Base-by-base conservation (phyloP, 106 monocot genomes). In the Dendrobium officinale region DNA sequence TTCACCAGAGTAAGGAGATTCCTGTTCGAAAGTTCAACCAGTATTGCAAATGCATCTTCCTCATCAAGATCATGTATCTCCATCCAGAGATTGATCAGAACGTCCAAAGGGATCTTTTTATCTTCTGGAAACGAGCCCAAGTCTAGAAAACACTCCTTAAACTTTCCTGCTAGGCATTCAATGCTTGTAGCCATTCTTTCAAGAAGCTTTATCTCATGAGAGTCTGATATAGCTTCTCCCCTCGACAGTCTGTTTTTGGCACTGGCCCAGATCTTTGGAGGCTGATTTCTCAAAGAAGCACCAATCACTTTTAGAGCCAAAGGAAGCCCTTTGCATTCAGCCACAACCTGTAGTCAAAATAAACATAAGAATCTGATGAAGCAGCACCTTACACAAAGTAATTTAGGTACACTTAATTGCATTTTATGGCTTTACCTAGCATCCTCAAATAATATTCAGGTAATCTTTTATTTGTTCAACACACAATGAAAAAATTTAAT, bases 311-410 rank as follows among this genome's bases (percentile, higher is more conserved):
- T 90, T 7, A 90, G 79, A n/a, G 90, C 90, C 26, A 90, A 47
- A 80, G 90, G 90, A 81, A 88, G 90, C 59, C 90, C 90, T 81
- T 86, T 90, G 81, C 90, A 90, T 67, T 90, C 88, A 55, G 72
- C 83, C 64, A 88, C 84, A 66, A 90, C 90, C 89, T 89, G 61
- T 73, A 74, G n/a, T 66, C 29, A 4, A 66, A 42, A 13, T 61
- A 19, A 49, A 79, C 13, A 26, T 45, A 17, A 74, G 17, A 26
- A 33, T 4, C 79, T 67, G 17, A 51, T 51, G 51, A 51, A 51
- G 15, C 51, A 51, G 16, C 51, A 51, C 15, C 3, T 51, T 51
- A 51, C 51, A 51, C 15, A 51, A 3, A 11, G 51, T 51, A 51
- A 51, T 15, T 51, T 51, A 51, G 3, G 10, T 51, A 51, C 45